A percentile compares a stretch with the other conserved stretches of the same genome.
phyloP scores from a whole-genome alignment of 2,329 filamentous ascomycete genomes.

The Colletotrichum sp. region DNA sequence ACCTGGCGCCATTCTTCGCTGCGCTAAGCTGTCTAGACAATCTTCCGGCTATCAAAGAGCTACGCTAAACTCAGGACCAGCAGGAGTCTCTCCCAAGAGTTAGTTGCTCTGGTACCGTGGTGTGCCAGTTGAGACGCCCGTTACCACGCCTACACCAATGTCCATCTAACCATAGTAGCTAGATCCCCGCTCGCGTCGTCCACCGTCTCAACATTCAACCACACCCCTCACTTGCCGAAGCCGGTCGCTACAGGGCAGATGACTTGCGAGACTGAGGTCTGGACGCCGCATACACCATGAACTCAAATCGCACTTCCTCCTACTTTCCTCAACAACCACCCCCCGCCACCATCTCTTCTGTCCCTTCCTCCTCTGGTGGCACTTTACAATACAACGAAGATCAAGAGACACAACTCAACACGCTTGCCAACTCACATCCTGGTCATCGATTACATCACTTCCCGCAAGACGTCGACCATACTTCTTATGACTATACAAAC shows the following conservation, averaged over 20 bases:
- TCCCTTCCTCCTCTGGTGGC: background rate
- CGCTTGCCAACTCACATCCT: constrained; percentile 22
- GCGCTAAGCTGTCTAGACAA: constrained; percentile 1
- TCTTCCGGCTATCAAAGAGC: background rate
- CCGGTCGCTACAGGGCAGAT: background rate
- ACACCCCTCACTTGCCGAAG: background rate
- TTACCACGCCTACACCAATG: background rate
- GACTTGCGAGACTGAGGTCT: background rate
- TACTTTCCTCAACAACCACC: constrained; percentile 17
- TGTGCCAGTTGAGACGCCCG: background rate
- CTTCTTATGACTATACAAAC: background rate
- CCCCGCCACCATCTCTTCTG: background rate
- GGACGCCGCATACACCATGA: background rate
- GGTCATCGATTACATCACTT: background rate
- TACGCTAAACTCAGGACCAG: background rate
- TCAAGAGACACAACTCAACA: constrained; percentile 22
- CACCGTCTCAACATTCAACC: background rate
- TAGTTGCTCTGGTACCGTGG: background rate
- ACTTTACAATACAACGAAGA: constrained; percentile 4
- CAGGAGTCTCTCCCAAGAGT: background rate
- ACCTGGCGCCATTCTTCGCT: background rate
- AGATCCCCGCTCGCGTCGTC: constrained; percentile 13
- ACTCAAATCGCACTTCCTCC: constrained; percentile 13
- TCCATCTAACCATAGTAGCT: constrained; percentile 3
- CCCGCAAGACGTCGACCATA: background rate